Evolutionary conservation across 2,329 filamentous ascomycete genomes (phyloP), one percentile per base, ranked within the genome.

Genomic region (Claviceps sp.): DNA sequence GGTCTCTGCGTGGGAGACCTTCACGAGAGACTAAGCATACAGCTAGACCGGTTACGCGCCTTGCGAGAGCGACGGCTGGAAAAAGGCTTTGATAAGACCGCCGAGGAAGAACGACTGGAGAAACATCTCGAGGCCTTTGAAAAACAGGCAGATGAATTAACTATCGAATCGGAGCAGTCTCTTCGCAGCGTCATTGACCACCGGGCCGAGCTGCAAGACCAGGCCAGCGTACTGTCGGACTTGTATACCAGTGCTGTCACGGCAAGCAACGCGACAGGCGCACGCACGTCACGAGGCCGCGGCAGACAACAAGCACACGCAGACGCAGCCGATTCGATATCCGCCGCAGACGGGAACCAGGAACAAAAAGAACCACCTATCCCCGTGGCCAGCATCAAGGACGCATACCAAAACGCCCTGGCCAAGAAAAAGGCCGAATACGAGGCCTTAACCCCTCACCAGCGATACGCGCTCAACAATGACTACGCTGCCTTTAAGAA

Each of bases 401-500:
- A 63, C 6, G 52, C 70, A n/a, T 64, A 75, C 42, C 59, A 64
- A 39, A 54, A 66, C 6, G 61, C 66, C 13, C 67, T 67, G 34
- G 59, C 64, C 34, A 55, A 63, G 37, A 73, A 72, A 50, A 59
- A 63, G 0, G 59, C 58, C 11, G 70, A 73, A 42, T 80, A 79
- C 59, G 63, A 61, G 0, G 55, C 58, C 1, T 63, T 74, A 56
- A 65, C 60, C 38, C 59, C 68, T 46, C 63, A 74, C 53, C 63
- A 75, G 56, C 73, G 73, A 26, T 82, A 81, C 59, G 76, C 70
- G 4, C 57, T 69, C 13, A 71, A 80, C 63, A 81, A 81, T 60
- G 75, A 80, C 58, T 82, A 82, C 59, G 71, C 73, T 52, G 64
- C 66, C n/a, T 81, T 82, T 70, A 79, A 78, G 61, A 73, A 73